Evolutionary conservation across 176 grass and related monocot species (phyloP), one percentile per base, ranked within the genome.

Genomic region (Raddia distichophylla): DNA sequence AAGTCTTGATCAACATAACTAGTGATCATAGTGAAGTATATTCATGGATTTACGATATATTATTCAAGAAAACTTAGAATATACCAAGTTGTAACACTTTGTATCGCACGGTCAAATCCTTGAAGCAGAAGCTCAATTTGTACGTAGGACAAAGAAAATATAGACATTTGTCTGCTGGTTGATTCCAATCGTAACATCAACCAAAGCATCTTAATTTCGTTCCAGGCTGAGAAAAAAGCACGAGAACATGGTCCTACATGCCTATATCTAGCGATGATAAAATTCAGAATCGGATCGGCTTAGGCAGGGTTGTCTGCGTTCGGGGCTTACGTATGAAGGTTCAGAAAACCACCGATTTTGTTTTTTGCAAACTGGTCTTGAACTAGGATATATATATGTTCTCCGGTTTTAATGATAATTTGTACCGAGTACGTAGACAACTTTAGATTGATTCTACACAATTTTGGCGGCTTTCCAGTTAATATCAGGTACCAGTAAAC

Each of bases 131-230:
- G 68, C 55, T 32, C 69, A 51, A 40, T 40, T 40, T 1, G 37
- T 40, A 5, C 37, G 64, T 61, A 51, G 52, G 64, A 52, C 40
- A 52, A 81, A 35, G 13, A 55, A 60, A 70, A 45, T 19, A 69
- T 69, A n/a, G 5, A 64, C 14, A 48, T 50, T 42, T 45, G 54
- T 15, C 9, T 79, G 11, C 11, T 67, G 12, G 50, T 77, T 85
- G 22, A 61, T 53, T 84, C 40, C 72, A 35, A 34, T 59, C 15
- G 10, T 58, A n/a, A 5, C 61, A 67, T 74, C 63, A 51, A 56
- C 15, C 7, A 20, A 78, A 63, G 56, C 45, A 72, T 70, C 84
- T 74, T n/a, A n/a, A n/a, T n/a, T 80, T 59, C 49, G 22, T 17
- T 58, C 40, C 45, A 71, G 55, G 55, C 22, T 69, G 37, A 37